These are phyloP conservation scores for Triticum dicoccoides DNA, from an alignment of 176 grass and related monocot genomes.

Conservation along the genomic window DNA sequence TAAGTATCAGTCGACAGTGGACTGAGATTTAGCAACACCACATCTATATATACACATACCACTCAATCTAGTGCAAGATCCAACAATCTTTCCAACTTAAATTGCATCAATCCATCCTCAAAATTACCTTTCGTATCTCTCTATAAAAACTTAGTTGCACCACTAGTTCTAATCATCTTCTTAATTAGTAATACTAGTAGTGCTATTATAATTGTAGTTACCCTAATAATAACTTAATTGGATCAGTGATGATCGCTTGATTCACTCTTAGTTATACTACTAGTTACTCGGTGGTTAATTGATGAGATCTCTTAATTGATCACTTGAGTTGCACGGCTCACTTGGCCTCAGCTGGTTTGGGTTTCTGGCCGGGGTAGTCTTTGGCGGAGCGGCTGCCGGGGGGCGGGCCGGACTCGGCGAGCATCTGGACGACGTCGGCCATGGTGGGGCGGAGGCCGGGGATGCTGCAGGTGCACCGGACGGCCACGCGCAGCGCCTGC, in stretches of 20 bases:
- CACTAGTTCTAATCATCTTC: background rate
- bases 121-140: background rate
- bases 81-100: slow-evolving; percentile 44
- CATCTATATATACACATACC: background rate
- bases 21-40: too few species aligned
- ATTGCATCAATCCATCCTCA: background rate
- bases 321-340: background rate
- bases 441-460: slow-evolving; percentile 66
- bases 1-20: too few species aligned
- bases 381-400: slow-evolving; percentile 17
- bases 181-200: background rate
- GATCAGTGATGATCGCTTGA: background rate
- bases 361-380: background rate
- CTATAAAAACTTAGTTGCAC: background rate
- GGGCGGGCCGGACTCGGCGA: slow-evolving; percentile 52
- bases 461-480: slow-evolving; percentile 80
- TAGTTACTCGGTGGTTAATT: background rate
- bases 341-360: background rate
- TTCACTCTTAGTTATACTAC: background rate
- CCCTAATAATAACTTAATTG: slow-evolving; percentile 16
- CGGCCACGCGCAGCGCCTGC: slow-evolving; percentile 64
- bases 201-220: background rate
- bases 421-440: slow-evolving; percentile 94
- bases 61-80: slow-evolving; percentile 26
- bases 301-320: background rate